Evolutionary conservation across 2,329 filamentous ascomycete genomes (phyloP).

Genomic region (Myriosclerotinia duriaeana): DNA sequence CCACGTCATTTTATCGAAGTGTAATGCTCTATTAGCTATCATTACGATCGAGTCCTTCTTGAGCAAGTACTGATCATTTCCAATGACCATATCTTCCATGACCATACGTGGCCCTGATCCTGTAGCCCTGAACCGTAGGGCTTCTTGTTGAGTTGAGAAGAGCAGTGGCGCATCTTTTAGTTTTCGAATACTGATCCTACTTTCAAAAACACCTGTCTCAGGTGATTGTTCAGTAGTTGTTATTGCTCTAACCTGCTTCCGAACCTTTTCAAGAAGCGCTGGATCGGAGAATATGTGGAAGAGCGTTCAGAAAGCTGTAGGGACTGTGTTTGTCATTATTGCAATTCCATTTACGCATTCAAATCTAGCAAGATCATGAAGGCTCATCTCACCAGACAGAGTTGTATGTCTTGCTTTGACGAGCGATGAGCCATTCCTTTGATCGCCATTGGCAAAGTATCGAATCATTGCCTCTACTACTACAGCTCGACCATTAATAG

Average conservation of each 20-base stretch:
- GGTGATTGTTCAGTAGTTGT: not conserved
- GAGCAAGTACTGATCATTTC: slow-evolving; percentile 12
- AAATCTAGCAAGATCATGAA: slow-evolving; percentile 1
- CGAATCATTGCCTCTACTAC: slow-evolving; percentile 5
- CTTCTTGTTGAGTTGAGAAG: slow-evolving; percentile 10
- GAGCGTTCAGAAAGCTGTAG: slow-evolving; percentile 13
- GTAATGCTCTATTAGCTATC: slow-evolving; percentile 2
- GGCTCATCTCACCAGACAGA: not conserved
- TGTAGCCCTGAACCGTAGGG: not conserved
- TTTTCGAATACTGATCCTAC: not conserved
- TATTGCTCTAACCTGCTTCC: not conserved
- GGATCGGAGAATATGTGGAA: slow-evolving; percentile 16
- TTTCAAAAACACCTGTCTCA: not conserved
- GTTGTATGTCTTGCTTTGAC: slow-evolving; percentile 6
- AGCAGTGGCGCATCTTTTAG: slow-evolving; percentile 7
- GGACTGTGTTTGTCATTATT: slow-evolving; percentile 15
- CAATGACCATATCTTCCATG: slow-evolving; percentile 9
- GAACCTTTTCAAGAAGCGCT: not conserved
- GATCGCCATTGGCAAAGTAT: not conserved
- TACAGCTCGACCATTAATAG: not conserved
- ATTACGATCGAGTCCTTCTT: slow-evolving; percentile 11
- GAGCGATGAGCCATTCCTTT: slow-evolving; percentile 11
- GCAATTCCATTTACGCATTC: slow-evolving; percentile 15
- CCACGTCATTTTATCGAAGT: slow-evolving; percentile 1
- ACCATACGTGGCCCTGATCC: slow-evolving; percentile 9